phyloP scores from a whole-genome alignment of 2,329 filamentous ascomycete species.

The Aureobasidium zeae region DNA sequence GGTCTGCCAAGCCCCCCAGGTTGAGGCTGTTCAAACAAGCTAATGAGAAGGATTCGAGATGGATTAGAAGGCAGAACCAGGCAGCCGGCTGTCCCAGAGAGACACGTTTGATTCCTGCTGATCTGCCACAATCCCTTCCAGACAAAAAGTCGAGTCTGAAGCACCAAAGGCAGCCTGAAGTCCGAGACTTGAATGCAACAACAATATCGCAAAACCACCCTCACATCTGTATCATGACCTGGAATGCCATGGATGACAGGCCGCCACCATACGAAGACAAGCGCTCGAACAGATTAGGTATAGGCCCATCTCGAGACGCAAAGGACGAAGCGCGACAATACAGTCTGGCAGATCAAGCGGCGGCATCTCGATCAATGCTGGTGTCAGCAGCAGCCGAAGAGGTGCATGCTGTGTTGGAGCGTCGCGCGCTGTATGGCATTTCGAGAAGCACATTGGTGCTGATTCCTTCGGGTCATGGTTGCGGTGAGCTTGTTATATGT shows the following conservation, averaged over 20 bases:
- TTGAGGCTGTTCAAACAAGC: background rate
- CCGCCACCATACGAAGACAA: conserved; percentile 27
- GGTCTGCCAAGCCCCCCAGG: conserved; percentile 10
- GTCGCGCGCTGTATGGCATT: conserved; percentile 23
- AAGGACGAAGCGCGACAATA: conserved; percentile 19
- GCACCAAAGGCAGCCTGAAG: conserved; percentile 1
- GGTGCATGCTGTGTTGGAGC: conserved; percentile 8
- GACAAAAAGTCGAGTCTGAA: background rate
- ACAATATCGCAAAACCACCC: background rate
- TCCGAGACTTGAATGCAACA: background rate
- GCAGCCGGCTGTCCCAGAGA: conserved; percentile 1
- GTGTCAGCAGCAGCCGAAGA: conserved; percentile 24
- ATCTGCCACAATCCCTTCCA: no score
- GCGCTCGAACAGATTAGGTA: conserved; percentile 5
- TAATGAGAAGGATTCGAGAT: conserved; percentile 8
- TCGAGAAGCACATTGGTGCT: conserved; percentile 25
- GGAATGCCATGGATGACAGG: conserved; percentile 4
- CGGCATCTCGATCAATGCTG: conserved; percentile 24
- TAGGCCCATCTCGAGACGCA: conserved; percentile 3
- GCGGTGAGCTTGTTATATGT: conserved; percentile 17
- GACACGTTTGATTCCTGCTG: background rate
- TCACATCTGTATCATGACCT: background rate
- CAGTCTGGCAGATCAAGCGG: conserved; percentile 25
- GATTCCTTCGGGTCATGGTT: conserved; percentile 26
- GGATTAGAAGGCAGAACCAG: conserved; percentile 3